Conservation (phyloP, 2,329 filamentous ascomycete species). For the Diaporthe citriasiana region DNA sequence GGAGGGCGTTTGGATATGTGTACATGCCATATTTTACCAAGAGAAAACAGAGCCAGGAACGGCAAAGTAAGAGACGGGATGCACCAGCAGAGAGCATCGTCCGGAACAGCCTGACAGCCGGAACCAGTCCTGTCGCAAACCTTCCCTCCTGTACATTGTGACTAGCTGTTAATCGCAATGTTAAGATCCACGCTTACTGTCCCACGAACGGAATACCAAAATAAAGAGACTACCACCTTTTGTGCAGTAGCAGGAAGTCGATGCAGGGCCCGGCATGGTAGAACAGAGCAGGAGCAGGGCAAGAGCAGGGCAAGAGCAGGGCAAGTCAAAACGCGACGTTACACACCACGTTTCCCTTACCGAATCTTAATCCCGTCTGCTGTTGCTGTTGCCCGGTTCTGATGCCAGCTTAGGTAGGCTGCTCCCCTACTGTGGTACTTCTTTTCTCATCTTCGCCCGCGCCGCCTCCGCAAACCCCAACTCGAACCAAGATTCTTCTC, state of each 20-base stretch:
- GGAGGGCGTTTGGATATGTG: background rate
- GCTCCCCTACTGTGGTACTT: no score
- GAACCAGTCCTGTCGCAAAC: background rate
- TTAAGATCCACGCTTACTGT: background rate
- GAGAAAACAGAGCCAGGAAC: background rate
- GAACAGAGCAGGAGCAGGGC: background rate
- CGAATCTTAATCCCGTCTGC: conserved; percentile 8
- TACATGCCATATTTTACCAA: background rate
- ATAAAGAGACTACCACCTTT: background rate
- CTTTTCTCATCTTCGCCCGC: background rate
- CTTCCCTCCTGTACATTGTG: background rate
- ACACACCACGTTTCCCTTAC: background rate
- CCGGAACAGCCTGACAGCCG: background rate
- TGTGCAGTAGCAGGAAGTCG: background rate
- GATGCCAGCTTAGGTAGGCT: background rate
- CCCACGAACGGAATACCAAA: background rate
- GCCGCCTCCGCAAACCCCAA: conserved; percentile 22
- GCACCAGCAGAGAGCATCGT: background rate
- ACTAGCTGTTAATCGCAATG: background rate
- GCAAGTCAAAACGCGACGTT: conserved; percentile 9
- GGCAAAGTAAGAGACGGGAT: background rate
- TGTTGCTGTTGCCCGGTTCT: background rate
- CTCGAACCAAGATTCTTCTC: conserved; percentile 16
- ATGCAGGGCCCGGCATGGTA: background rate
- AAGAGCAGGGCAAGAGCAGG: background rate